phyloP scores from a whole-genome alignment of 2,329 filamentous ascomycete genomes.

The Lasiodiplodia sp. region DNA sequence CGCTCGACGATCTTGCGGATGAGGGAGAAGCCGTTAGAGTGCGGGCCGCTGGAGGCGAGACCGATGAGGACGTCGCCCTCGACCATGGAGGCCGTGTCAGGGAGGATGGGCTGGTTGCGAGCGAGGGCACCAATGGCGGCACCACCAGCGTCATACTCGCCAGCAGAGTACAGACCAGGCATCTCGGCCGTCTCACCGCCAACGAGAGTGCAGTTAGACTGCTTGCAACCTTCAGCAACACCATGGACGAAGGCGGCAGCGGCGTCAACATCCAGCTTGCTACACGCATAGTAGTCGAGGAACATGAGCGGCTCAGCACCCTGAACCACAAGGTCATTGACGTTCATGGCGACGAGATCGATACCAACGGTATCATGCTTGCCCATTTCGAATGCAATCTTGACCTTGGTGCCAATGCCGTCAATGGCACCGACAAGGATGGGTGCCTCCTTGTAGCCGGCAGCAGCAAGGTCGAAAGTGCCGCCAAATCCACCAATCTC shows the following conservation, averaged over 20 bases:
- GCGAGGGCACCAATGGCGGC: conserved; percentile 86
- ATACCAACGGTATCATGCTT: conserved; percentile 96
- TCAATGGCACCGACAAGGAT: conserved; percentile 94
- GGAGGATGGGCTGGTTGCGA: conserved; percentile 71
- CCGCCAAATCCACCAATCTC: conserved; percentile 96
- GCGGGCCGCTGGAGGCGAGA: conserved; percentile 82
- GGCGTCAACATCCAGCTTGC: conserved; percentile 78
- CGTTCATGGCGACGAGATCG: conserved; percentile 98
- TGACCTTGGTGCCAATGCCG: conserved; percentile 95
- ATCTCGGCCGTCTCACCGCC: conserved; percentile 98
- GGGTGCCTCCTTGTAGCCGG: conserved; percentile 76
- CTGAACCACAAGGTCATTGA: conserved; percentile 96
- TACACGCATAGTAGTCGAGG: conserved; percentile 97
- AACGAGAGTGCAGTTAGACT: conserved; percentile 88
- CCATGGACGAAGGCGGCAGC: conserved; percentile 89
- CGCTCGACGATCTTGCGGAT: conserved; percentile 85
- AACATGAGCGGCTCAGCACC: conserved; percentile 95
- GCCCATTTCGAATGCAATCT: conserved; percentile 87
- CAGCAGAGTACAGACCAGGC: conserved; percentile 89
- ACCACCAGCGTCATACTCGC: conserved; percentile 93
- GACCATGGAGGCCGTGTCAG: conserved; percentile 76
- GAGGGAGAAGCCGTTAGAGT: conserved; percentile 98
- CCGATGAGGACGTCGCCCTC: conserved; percentile 86
- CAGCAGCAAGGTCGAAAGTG: conserved; percentile 77
- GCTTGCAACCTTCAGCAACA: conserved; percentile 84